Conservation (phyloP, 305 asterid genomes). For the Solanum hybrid region DNA sequence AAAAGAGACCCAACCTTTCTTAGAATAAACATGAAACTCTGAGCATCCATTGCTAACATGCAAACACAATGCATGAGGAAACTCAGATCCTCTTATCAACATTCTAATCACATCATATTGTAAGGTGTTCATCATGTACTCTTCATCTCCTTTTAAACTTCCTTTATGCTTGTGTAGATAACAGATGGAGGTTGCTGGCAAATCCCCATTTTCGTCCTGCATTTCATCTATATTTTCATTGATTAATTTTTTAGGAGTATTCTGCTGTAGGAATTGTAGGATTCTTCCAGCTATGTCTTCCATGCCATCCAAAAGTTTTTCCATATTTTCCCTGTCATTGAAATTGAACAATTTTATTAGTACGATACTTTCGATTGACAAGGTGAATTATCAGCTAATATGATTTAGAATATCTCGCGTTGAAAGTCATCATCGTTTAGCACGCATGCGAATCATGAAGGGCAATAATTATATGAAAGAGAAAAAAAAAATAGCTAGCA, state of each 20-base stretch:
- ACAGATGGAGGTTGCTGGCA: conserved; percentile 27
- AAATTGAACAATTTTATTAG: neutral
- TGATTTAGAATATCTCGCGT: neutral
- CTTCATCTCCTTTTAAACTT: conserved; percentile 12
- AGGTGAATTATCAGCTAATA: neutral
- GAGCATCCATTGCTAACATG: conserved; percentile 58
- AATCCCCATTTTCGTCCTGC: conserved; percentile 19
- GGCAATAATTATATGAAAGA: neutral
- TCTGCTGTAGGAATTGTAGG: conserved; percentile 32
- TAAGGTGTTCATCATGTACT: conserved; percentile 27
- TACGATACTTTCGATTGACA: neutral
- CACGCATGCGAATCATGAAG: neutral
- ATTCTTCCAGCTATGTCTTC: conserved; percentile 33
- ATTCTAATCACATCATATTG: conserved; percentile 63
- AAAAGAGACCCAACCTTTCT: conserved; percentile 79
- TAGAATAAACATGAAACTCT: conserved; percentile 73
- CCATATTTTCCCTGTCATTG: conserved; percentile 48
- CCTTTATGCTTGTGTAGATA: conserved; percentile 43
- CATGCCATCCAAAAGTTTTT: conserved; percentile 25
- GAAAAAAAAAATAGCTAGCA: neutral
- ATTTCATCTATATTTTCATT: neutral
- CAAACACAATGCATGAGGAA: conserved; percentile 55
- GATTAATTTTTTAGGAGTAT: neutral
- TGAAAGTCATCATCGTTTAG: neutral
- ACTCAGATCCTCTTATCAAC: conserved; percentile 69